A percentile compares a stretch with the other conserved stretches of the same genome.
Conservation (phyloP, 1,284 basidiomycete genomes). For the Malassezia cuniculi region DNA sequence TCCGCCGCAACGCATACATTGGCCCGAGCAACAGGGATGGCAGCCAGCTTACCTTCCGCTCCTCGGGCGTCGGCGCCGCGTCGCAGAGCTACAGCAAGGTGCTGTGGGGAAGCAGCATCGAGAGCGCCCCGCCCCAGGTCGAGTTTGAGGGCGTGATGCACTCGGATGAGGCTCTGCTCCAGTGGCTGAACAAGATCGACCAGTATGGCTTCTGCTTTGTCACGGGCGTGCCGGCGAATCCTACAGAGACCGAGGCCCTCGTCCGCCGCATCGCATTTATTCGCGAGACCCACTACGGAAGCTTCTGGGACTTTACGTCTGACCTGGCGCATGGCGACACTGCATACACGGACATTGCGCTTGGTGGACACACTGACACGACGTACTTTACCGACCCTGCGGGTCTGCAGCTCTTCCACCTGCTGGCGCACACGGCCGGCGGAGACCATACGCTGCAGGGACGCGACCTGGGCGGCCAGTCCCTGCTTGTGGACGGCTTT, state of each 20-base stretch:
- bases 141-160: constrained; percentile 64
- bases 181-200: constrained; percentile 64
- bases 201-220: constrained; percentile 79
- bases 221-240: constrained; percentile 63
- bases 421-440: constrained; percentile 53
- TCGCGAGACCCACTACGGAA: constrained; percentile 77
- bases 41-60: not conserved
- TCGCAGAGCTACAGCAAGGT: constrained; percentile 29
- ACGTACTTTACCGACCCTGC: constrained; percentile 61
- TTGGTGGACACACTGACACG: constrained; percentile 86
- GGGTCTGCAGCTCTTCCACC: constrained; percentile 86
- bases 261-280: constrained; percentile 70
- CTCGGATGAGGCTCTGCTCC: constrained; percentile 58
- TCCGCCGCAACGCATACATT: constrained; percentile 62
- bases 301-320: constrained; percentile 94
- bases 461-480: constrained; percentile 56
- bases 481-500: constrained; percentile 87
- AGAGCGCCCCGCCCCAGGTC: constrained; percentile 62
- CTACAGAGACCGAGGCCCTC: constrained; percentile 71
- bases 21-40: constrained; percentile 44
- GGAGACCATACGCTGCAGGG: too few species aligned
- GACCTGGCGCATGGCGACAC: constrained; percentile 74
- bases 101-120: constrained; percentile 69
- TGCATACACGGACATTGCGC: constrained; percentile 67
- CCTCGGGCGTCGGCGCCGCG: not conserved